Percentiles rank a stretch among this genome's conserved stretches.
Conservation (phyloP, 1,284 basidiomycete genomes). For the Cystobasidium slooffiae region DNA sequence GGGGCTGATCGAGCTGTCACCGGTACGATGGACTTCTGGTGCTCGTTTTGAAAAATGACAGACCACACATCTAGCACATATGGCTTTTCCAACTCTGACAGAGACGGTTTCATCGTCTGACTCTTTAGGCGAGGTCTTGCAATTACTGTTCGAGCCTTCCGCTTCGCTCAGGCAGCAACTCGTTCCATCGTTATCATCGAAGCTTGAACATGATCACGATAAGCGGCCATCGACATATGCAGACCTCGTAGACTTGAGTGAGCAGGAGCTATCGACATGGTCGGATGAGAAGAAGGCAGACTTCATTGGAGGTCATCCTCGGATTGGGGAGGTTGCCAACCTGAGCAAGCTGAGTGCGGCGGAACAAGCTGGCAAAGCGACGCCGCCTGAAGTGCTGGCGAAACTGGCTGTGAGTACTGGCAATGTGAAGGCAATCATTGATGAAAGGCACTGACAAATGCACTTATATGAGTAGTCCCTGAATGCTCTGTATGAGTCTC, state of each 20-base stretch:
- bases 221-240: conserved; percentile 61
- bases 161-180: conserved; percentile 38
- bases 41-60: too few species aligned
- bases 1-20: too few species aligned
- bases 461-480: conserved; percentile 57
- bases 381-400: conserved; percentile 50
- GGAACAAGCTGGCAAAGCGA: conserved; percentile 67
- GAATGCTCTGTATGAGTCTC: conserved; percentile 74
- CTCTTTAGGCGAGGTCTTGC: too few species aligned
- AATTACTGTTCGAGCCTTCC: conserved; percentile 40
- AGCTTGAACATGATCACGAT: background rate
- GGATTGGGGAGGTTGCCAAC: conserved; percentile 76
- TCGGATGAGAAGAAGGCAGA: conserved; percentile 64
- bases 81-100: too few species aligned
- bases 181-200: conserved; percentile 34
- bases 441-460: background rate
- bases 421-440: background rate
- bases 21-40: too few species aligned
- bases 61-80: too few species aligned
- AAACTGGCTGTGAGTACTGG: conserved; percentile 48
- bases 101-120: too few species aligned
- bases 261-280: conserved; percentile 66
- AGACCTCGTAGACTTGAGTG: conserved; percentile 67
- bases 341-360: conserved; percentile 73
- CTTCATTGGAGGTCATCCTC: conserved; percentile 81